Percentiles rank a stretch among this genome's conserved stretches.
phyloP scores from a whole-genome alignment of 2,329 filamentous ascomycete species.

The Trichoderma sp. region DNA sequence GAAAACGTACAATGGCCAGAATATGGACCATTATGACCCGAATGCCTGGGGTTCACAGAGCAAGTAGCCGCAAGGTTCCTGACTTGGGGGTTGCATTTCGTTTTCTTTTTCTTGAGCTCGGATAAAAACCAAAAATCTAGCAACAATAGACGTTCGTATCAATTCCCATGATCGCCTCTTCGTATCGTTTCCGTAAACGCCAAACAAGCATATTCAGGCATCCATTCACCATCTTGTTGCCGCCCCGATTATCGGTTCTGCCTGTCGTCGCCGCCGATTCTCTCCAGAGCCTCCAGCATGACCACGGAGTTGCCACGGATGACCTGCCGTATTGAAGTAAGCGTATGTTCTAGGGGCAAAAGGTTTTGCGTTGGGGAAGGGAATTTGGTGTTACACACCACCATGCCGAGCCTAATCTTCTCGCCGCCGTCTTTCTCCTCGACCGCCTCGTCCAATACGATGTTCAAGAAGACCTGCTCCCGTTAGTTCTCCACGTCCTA shows the following conservation, averaged over 20 bases:
- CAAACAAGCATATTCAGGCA: conserved; percentile 30
- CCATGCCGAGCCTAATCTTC: conserved; percentile 88
- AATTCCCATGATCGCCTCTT: conserved; percentile 18
- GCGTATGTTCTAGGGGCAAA: neutral
- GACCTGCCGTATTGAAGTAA: conserved; percentile 52
- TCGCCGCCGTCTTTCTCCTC: conserved; percentile 92
- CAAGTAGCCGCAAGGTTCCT: conserved; percentile 23
- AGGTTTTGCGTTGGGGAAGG: too few relatives aligned
- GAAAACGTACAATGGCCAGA: conserved; percentile 44
- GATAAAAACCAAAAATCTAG: conserved; percentile 30
- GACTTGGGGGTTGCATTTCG: neutral
- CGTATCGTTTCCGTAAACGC: conserved; percentile 34
- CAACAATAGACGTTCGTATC: conserved; percentile 25
- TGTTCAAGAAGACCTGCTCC: conserved; percentile 88
- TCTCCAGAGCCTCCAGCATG: conserved; percentile 83
- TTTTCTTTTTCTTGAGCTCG: conserved; percentile 30
- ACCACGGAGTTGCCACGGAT: conserved; percentile 98
- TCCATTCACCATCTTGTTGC: conserved; percentile 23
- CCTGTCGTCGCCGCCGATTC: conserved; percentile 62
- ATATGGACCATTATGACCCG: conserved; percentile 53
- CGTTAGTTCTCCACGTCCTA: conserved; percentile 50
- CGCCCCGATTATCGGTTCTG: conserved; percentile 34
- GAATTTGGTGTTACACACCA: conserved; percentile 58
- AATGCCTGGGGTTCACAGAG: conserved; percentile 34
- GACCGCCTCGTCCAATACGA: conserved; percentile 93